Base-by-base conservation (phyloP, 164 flowering plant species). In the Chimonanthus praecox region DNA sequence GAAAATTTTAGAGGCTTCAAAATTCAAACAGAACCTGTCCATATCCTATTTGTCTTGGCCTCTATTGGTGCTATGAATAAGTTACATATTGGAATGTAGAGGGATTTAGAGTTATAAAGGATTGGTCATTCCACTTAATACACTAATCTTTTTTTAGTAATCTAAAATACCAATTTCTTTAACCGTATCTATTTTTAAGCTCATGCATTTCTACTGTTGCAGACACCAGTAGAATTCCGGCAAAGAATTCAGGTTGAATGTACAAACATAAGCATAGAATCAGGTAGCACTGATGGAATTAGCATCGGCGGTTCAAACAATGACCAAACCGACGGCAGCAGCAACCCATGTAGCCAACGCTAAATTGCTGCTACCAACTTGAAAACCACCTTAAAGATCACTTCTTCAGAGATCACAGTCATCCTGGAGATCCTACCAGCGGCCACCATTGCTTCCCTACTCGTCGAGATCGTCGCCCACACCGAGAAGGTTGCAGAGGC, bases 211-310 rank as follows among this genome's bases (percentile, higher is more conserved):
- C 76, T 92, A 73, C 78, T 83, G 16, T 47, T 20, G 6, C 82
- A 86, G 85, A 81, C 72, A 33, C 72, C 83, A 4, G 81, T 78
- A 43, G 47, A 47, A 49, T 64, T 78, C 33, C 81, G 79, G 81
- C 75, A 80, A 71, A 80, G 74, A 58, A 69, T 83, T 0, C 72
- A 78, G 73, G 71, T 49, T 4, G 72, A 8, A 58, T 84, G 81
- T 76, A 48, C 77, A 58, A 73, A 43, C 47, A 64, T 81, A 67
- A 78, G 81, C 51, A 63, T 49, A n/a, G 66, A 68, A 46, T 66
- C 83, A 20, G 79, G 90, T 4, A 70, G 85, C 87, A 18, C 67
- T 91, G 74, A 84, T 66, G 72, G 94, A 88, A 72, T 61, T 87
- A n/a, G 81, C 86, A 0, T 11, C 72, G 4, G 74, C 79, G 2